Percentiles rank a stretch among this genome's conserved stretches.
Evolutionary conservation across 345 rosid genomes (phyloP).

Genomic region (Toxicodendron radicans): DNA sequence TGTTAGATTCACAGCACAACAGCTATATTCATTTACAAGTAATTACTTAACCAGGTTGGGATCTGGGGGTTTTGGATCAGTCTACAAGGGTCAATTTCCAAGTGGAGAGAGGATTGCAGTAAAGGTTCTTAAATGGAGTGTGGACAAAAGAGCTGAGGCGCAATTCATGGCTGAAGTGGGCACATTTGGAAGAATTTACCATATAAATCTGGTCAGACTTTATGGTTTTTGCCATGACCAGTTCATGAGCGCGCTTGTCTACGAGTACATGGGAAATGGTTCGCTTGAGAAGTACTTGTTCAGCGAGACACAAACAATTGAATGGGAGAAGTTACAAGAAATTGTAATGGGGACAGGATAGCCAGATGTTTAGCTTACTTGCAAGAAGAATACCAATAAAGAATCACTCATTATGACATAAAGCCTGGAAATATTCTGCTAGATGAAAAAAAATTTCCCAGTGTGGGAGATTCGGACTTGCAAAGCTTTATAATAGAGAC

Average conservation of each 20-base stretch:
- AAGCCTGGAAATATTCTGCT: conserved; percentile 24
- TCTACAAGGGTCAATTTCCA: conserved; percentile 13
- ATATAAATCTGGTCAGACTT: conserved; percentile 10
- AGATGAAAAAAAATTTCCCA: conserved; percentile 19
- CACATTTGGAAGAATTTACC: conserved; percentile 12
- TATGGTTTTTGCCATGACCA: conserved; percentile 1
- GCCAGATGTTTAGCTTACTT: conserved; percentile 18
- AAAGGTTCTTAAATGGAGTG: background rate
- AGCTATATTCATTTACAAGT: conserved; percentile 2
- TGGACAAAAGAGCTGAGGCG: conserved; percentile 5
- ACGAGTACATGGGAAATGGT: conserved; percentile 15
- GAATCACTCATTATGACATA: conserved; percentile 26
- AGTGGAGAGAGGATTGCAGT: conserved; percentile 16
- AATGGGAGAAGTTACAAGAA: conserved; percentile 19
- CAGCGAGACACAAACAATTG: conserved; percentile 11
- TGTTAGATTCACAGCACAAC: conserved; percentile 7
- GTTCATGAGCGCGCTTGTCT: background rate
- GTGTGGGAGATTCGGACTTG: conserved; percentile 29
- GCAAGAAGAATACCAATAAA: conserved; percentile 18
- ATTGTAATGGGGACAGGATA: conserved; percentile 24
- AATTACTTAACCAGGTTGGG: conserved; percentile 16
- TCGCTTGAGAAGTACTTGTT: conserved; percentile 20
- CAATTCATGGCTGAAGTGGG: conserved; percentile 22
- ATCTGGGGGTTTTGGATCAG: conserved; percentile 20
- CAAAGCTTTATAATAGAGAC: conserved; percentile 15